Percentiles rank a stretch among this genome's conserved stretches.
Conservation (phyloP, 2,329 filamentous ascomycete species). For the Chalaropsis thielavioides region DNA sequence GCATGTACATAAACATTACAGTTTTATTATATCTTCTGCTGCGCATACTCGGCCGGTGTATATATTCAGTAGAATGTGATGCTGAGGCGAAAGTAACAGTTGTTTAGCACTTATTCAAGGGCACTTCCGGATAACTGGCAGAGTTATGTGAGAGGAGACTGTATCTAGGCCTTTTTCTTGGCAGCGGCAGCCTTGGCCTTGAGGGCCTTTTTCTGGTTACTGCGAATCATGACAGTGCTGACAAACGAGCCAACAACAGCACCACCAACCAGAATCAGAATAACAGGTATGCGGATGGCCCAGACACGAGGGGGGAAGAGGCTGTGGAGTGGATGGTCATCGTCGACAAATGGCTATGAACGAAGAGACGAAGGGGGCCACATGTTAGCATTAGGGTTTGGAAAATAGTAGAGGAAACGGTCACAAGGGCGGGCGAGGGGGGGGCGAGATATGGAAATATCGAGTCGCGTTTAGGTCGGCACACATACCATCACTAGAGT, state of each 20-base stretch:
- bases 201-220: slow-evolving; percentile 91
- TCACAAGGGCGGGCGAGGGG: slow-evolving; percentile 11
- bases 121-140: too few relatives aligned
- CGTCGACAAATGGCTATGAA: slow-evolving; percentile 83
- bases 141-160: not conserved
- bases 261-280: slow-evolving; percentile 79
- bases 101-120: too few relatives aligned
- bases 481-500: slow-evolving; percentile 77
- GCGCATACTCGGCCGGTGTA: not conserved
- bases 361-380: not conserved
- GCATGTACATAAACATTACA: not conserved
- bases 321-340: slow-evolving; percentile 81
- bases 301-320: slow-evolving; percentile 95
- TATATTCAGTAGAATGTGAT: not conserved
- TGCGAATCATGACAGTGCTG: slow-evolving; percentile 94
- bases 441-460: slow-evolving; percentile 8
- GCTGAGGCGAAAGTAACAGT: not conserved
- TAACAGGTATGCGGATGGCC: slow-evolving; percentile 97
- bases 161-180: slow-evolving; percentile 67
- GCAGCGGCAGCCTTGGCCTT: slow-evolving; percentile 66
- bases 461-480: not conserved
- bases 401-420: slow-evolving; percentile 11
- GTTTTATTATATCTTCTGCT: not conserved
- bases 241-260: slow-evolving; percentile 95
- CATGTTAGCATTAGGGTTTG: not conserved